Conservation (phyloP, 192 early-diverging fungal species). For the Podochytrium sp. region DNA sequence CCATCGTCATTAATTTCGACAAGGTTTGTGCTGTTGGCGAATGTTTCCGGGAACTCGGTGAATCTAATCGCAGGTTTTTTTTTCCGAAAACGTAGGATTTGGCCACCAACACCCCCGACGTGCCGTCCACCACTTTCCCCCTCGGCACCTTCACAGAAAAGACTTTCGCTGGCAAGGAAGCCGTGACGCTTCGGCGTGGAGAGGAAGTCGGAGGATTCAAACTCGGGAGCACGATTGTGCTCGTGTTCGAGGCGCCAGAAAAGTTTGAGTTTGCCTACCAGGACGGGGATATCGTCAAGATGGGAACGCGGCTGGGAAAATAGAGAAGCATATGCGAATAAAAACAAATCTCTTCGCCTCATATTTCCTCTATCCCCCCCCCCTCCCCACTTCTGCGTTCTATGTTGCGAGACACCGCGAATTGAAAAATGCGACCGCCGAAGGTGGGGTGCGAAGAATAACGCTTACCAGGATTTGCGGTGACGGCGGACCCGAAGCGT, state of each 20-base stretch:
- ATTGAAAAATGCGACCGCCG: too few species aligned
- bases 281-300: conserved; percentile 74
- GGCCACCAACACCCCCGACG: conserved; percentile 47
- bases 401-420: too few species aligned
- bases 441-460: too few species aligned
- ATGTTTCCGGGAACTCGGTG: neutral
- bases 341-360: too few species aligned
- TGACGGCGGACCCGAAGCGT: too few species aligned
- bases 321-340: too few species aligned
- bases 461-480: too few species aligned
- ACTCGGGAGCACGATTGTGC: conserved; percentile 92
- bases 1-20: conserved; percentile 94
- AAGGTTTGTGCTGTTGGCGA: conserved; percentile 50
- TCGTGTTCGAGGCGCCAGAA: conserved; percentile 94
- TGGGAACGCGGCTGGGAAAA: conserved; percentile 76
- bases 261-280: conserved; percentile 77
- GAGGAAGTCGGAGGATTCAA: conserved; percentile 95
- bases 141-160: conserved; percentile 79
- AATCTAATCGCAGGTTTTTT: conserved; percentile 4
- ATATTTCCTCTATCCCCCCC: too few species aligned
- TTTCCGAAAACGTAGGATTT: conserved; percentile 36
- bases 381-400: too few species aligned
- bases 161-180: conserved; percentile 67
- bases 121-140: conserved; percentile 35
- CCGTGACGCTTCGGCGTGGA: conserved; percentile 73